Evolutionary conservation across 164 flowering plant genomes (phyloP).

Genomic region (Magnolia officinalis): DNA sequence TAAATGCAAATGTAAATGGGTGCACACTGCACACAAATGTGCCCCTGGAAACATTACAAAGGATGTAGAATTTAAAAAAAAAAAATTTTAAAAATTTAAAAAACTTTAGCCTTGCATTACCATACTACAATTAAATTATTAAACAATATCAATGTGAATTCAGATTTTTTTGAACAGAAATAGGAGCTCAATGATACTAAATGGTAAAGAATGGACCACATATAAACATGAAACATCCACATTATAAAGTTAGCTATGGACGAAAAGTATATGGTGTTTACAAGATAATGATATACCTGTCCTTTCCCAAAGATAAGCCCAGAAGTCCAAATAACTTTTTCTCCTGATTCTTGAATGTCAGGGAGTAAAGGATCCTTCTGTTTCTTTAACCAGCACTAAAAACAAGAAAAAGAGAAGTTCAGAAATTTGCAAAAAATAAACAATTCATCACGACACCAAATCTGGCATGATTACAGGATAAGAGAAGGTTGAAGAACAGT

Average conservation of each 20-base stretch:
- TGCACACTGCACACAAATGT: too few relatives aligned
- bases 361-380: conserved; percentile 76
- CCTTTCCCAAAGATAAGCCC: conserved; percentile 86
- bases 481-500: not conserved
- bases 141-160: not conserved
- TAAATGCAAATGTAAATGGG: too few relatives aligned
- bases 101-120: not conserved
- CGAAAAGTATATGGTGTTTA: not conserved
- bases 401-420: not conserved
- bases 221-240: not conserved
- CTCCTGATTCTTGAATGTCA: conserved; percentile 53
- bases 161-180: not conserved
- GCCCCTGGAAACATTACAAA: not conserved
- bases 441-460: not conserved
- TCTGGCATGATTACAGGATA: not conserved
- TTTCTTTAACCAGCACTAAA: conserved; percentile 98
- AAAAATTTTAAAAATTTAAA: not conserved
- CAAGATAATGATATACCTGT: conserved; percentile 44
- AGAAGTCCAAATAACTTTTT: conserved; percentile 74
- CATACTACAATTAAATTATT: not conserved
- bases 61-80: not conserved
- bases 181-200: not conserved
- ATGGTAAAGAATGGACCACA: not conserved
- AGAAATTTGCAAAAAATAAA: too few relatives aligned
- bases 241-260: too few relatives aligned